Evolutionary conservation across 768 basidiomycete species (phyloP), one percentile per base, ranked within the genome.

Genomic region (Leccinum arenicola): DNA sequence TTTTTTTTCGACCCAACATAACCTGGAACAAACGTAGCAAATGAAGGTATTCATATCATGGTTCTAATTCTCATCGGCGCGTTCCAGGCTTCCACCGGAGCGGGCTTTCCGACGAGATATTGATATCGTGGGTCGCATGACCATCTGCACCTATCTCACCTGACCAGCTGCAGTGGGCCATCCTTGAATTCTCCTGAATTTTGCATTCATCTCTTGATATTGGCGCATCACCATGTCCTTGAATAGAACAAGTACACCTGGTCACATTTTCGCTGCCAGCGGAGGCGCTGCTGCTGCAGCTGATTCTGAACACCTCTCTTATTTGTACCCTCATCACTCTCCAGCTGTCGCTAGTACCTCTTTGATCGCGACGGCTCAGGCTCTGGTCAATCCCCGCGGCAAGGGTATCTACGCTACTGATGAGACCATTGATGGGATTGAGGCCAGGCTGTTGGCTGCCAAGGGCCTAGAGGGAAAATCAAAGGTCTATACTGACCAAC

Each of bases 401-500:
- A 81, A 77, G 68, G 82, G 81, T 5, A 78, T 83, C 31, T 83
- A 83, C 55, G 82, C 82, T 11, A 82, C 82, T 9, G 82, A 83
- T 60, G 81, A 83, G 61, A 73, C 78, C 17, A 76, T 79, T n/a
- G 74, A 79, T 23, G 75, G 65, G 11, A 77, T 81, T 45, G 74
- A 74, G 35, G 73, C 69, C 3, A 70, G 76, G 25, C 66, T 83
- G 8, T 64, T 72, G n/a, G 71, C 74, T 52, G 77, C 76, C 2
- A 66, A 68, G 36, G 73, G 69, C n/a, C 52, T 52, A 25, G 48
- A 61, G 6, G 60, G 70, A 33, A 54, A 63, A 47, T 59, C 66
- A 33, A 68, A 70, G 55, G 55, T 59, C 23, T 69, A 64, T 57
- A 64, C 73, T 1, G 77, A 76, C 38, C 73, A 74, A 49, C 75